Evolutionary conservation across 1,284 basidiomycete genomes (phyloP).

Genomic region (Rhodotorula mucilaginosa): DNA sequence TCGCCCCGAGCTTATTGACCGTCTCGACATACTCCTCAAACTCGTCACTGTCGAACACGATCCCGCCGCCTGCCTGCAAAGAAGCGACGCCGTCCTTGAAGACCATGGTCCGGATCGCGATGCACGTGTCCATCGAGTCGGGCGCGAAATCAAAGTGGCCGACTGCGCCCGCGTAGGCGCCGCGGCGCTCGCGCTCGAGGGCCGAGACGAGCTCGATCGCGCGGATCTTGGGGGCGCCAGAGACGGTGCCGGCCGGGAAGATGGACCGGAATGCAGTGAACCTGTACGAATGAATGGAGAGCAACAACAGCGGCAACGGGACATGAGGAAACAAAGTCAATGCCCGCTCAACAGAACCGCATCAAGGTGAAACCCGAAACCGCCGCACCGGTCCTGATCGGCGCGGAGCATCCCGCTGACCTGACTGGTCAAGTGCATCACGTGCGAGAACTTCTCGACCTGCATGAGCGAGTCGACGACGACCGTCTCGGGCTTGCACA

Average conservation of each 20-base stretch:
- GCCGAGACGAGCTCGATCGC: conserved; percentile 90
- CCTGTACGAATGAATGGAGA: conserved; percentile 51
- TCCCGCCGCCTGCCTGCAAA: conserved; percentile 94
- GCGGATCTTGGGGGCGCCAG: conserved; percentile 97
- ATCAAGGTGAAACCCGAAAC: too few relatives aligned
- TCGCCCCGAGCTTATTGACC: conserved; percentile 88
- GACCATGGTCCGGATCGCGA: conserved; percentile 96
- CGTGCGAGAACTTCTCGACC: conserved; percentile 94
- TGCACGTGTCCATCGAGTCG: conserved; percentile 96
- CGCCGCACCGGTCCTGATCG: conserved; percentile 69
- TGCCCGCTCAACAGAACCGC: too few relatives aligned
- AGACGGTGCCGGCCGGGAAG: conserved; percentile 99
- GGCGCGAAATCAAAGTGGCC: conserved; percentile 94
- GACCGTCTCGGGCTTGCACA: conserved; percentile 92
- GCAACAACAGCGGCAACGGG: too few relatives aligned
- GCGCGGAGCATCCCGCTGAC: conserved; percentile 83
- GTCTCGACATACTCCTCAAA: conserved; percentile 97
- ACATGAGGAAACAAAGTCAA: too few relatives aligned
- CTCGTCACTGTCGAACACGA: conserved; percentile 95
- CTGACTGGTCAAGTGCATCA: conserved; percentile 95
- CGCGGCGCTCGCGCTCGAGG: conserved; percentile 83
- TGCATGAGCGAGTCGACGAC: conserved; percentile 94
- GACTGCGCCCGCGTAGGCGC: conserved; percentile 95
- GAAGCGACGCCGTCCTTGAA: conserved; percentile 77
- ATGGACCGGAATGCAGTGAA: conserved; percentile 99